phyloP scores from a whole-genome alignment of 305 asterid genomes.

The Rubia tinctorum region DNA sequence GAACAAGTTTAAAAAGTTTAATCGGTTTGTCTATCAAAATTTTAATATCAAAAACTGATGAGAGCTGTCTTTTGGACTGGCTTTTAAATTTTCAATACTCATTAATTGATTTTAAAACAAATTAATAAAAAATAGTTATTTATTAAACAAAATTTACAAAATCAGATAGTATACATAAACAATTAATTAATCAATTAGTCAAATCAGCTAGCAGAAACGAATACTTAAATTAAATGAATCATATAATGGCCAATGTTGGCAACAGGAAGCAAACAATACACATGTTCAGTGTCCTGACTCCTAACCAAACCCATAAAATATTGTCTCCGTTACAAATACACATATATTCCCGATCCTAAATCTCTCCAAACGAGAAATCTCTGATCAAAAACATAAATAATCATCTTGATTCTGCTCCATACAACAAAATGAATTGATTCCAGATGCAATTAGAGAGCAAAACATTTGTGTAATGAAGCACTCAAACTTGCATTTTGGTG shows the following conservation, averaged over 20 bases:
- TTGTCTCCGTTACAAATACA: not conserved
- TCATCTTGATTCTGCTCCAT: not conserved
- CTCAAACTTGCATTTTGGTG: slow-evolving; percentile 12
- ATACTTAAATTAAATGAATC: too few relatives aligned
- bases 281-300: not conserved
- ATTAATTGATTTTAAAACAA: too few relatives aligned
- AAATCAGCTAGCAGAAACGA: too few relatives aligned
- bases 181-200: too few relatives aligned
- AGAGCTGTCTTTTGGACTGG: too few relatives aligned
- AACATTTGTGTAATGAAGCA: not conserved
- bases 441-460: not conserved
- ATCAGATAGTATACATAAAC: too few relatives aligned
- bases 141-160: too few relatives aligned
- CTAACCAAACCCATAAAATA: not conserved
- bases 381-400: not conserved
- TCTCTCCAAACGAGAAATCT: not conserved
- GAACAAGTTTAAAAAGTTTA: too few relatives aligned
- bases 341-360: not conserved
- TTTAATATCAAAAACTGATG: too few relatives aligned
- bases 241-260: not conserved
- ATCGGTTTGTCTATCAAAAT: too few relatives aligned
- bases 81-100: too few relatives aligned
- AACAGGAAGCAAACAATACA: not conserved
- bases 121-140: too few relatives aligned
- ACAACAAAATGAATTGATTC: not conserved